phyloP scores from a whole-genome alignment of 208 protist species.

The Herpetomonas tarakana region DNA sequence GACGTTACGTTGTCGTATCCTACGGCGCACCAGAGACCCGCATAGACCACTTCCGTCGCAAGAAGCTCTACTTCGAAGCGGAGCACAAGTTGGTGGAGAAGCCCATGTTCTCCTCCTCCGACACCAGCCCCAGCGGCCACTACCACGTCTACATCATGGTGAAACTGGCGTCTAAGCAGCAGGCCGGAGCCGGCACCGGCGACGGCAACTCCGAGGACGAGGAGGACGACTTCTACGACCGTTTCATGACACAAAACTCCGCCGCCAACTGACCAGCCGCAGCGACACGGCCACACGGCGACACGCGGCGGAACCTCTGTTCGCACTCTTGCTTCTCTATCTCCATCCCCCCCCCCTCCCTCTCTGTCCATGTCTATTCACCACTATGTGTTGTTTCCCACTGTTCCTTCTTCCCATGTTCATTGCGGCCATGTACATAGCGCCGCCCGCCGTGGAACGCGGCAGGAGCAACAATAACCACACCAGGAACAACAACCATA shows the following conservation, averaged over 20 bases:
- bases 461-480: too few relatives aligned
- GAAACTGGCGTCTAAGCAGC: conserved; percentile 54
- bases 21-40: conserved; percentile 89
- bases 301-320: too few relatives aligned
- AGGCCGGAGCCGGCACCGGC: conserved; percentile 28
- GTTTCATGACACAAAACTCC: conserved; percentile 85
- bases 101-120: conserved; percentile 78
- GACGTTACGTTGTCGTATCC: conserved; percentile 77
- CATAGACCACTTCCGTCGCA: conserved; percentile 87
- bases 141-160: conserved; percentile 93
- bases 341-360: neutral
- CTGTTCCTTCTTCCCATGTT: neutral
- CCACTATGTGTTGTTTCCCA: conserved; percentile 3
- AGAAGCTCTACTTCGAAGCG: conserved; percentile 84
- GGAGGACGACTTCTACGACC: conserved; percentile 93
- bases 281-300: neutral
- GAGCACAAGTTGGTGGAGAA: conserved; percentile 87
- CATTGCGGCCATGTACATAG: conserved; percentile 6
- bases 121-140: conserved; percentile 67
- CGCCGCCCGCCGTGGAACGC: neutral
- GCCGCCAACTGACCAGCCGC: conserved; percentile 21
- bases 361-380: conserved; percentile 7
- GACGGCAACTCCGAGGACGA: conserved; percentile 71
- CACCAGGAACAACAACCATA: too few relatives aligned
- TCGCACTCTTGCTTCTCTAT: too few relatives aligned